phyloP scores from a whole-genome alignment of 2,329 filamentous ascomycete genomes.

The Colletotrichum gloeosporioides region DNA sequence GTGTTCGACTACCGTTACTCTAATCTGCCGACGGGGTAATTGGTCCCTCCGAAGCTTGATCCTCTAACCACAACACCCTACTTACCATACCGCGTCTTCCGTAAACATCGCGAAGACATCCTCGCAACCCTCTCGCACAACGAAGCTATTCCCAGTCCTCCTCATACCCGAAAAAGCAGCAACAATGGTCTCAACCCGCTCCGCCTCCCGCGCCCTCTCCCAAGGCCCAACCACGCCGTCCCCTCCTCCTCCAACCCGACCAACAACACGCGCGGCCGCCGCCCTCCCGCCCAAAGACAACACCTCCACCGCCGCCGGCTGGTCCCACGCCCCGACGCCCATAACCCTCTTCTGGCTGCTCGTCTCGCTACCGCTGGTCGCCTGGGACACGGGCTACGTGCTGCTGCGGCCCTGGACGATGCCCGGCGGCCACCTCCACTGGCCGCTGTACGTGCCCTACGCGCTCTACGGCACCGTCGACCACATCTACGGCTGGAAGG shows the following conservation, averaged over 20 bases:
- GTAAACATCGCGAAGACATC: not conserved
- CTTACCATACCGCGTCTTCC: not conserved
- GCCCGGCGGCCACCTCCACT: slow-evolving; percentile 76
- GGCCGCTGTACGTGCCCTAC: slow-evolving; percentile 78
- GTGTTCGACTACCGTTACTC: not conserved
- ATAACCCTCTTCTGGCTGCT: slow-evolving; percentile 71
- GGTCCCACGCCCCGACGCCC: slow-evolving; percentile 48
- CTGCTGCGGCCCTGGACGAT: slow-evolving; percentile 82
- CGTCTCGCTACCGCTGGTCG: slow-evolving; percentile 77
- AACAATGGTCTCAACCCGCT: slow-evolving; percentile 43
- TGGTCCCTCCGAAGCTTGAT: not conserved
- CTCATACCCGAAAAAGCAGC: not conserved
- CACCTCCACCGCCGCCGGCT: not conserved
- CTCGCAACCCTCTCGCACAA: not conserved
- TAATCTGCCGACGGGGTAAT: not conserved
- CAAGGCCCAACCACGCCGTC: slow-evolving; percentile 27
- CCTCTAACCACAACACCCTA: not conserved
- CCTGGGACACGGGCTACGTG: slow-evolving; percentile 84
- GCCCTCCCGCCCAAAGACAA: not conserved
- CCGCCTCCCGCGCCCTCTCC: slow-evolving; percentile 33
- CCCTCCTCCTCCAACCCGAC: slow-evolving; percentile 6
- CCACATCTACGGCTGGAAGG: slow-evolving; percentile 80
- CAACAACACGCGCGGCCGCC: slow-evolving; percentile 5
- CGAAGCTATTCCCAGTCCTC: not conserved
- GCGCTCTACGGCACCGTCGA: slow-evolving; percentile 81